Conservation (phyloP, 345 rosid species). For the Kandelia obovata region DNA sequence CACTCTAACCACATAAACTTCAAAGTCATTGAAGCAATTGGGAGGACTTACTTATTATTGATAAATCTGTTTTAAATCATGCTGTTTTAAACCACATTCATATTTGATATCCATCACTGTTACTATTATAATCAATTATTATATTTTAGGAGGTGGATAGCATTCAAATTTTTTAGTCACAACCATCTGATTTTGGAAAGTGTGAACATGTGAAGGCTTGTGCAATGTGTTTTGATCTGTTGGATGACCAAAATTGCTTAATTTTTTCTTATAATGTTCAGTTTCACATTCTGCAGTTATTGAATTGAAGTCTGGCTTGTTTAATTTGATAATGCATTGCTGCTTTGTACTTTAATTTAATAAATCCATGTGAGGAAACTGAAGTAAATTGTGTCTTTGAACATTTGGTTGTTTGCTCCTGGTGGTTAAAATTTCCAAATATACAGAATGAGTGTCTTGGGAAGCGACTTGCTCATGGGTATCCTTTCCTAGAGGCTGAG, state of each 20-base stretch:
- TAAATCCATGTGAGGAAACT: not conserved
- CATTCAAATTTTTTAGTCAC: too few relatives aligned
- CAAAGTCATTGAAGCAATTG: too few relatives aligned
- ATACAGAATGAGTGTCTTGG: conserved; percentile 80
- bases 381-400: not conserved
- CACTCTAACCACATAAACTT: too few relatives aligned
- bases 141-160: not conserved
- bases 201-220: too few relatives aligned
- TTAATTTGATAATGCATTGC: not conserved
- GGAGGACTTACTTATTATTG: too few relatives aligned
- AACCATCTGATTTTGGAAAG: too few relatives aligned
- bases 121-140: not conserved
- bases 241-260: not conserved
- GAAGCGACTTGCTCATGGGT: conserved; percentile 87
- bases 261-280: not conserved
- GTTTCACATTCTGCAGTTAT: too few relatives aligned
- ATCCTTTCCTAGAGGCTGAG: conserved; percentile 66
- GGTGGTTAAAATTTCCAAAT: conserved; percentile 1
- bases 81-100: not conserved
- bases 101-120: not conserved
- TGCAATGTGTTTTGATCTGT: not conserved
- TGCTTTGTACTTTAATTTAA: not conserved
- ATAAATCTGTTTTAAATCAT: not conserved
- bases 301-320: not conserved
- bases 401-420: not conserved